These are phyloP conservation scores for Mucor mucedo DNA, from an alignment of 371 early-diverging fungal genomes.

Conservation along the genomic window DNA sequence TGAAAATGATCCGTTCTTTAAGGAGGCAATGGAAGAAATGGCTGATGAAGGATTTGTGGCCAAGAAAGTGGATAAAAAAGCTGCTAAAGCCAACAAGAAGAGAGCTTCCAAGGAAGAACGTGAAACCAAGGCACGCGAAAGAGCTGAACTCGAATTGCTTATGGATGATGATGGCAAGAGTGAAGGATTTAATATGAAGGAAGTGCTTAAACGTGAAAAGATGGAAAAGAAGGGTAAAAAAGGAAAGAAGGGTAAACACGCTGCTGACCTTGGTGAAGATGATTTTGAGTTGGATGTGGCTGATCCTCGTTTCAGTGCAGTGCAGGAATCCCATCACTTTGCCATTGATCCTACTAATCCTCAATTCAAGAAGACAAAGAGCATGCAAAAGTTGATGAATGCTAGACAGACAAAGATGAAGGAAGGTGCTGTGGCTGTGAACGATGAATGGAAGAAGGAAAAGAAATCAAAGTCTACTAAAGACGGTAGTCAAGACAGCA, in stretches of 20 bases:
- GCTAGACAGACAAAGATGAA: slow-evolving; percentile 70
- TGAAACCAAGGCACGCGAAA: slow-evolving; percentile 59
- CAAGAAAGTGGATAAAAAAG: slow-evolving; percentile 45
- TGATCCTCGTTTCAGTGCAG: slow-evolving; percentile 87
- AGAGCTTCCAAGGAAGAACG: slow-evolving; percentile 65
- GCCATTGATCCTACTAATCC: slow-evolving; percentile 96
- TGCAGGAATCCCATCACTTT: slow-evolving; percentile 86
- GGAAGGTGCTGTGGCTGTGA: slow-evolving; percentile 8
- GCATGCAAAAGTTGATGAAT: slow-evolving; percentile 79
- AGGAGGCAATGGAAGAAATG: slow-evolving; percentile 61
- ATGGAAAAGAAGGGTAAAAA: slow-evolving; percentile 74
- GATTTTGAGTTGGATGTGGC: slow-evolving; percentile 84
- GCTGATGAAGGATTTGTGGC: slow-evolving; percentile 39
- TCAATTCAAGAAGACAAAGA: slow-evolving; percentile 93
- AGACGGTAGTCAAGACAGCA: not conserved
- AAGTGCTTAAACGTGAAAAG: slow-evolving; percentile 90
- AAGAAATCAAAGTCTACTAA: slow-evolving; percentile 15
- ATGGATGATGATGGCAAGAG: slow-evolving; percentile 70
- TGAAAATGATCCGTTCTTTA: slow-evolving; percentile 75
- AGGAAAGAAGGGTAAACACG: slow-evolving; percentile 50
- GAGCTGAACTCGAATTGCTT: slow-evolving; percentile 87
- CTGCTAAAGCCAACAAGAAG: slow-evolving; percentile 49
- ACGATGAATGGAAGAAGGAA: slow-evolving; percentile 49
- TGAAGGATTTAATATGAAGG: slow-evolving; percentile 83
- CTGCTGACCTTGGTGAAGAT: slow-evolving; percentile 56